phyloP scores from a whole-genome alignment of 139 green algal genomes.

The Chlamydomonas sp. region DNA sequence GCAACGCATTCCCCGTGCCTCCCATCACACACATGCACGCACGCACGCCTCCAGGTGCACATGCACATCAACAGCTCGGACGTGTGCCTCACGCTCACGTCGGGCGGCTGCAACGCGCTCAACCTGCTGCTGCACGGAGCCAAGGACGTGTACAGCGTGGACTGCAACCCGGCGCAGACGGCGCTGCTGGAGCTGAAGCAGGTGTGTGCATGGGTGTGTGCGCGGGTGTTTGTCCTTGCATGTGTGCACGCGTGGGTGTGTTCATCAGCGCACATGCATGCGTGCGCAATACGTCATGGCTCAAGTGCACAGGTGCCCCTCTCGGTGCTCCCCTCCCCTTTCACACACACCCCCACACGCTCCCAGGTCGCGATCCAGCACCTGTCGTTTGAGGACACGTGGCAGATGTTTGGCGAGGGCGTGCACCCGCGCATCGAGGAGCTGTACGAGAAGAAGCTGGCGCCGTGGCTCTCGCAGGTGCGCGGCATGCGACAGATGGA shows the following conservation, averaged over 20 bases:
- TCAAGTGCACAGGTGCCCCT: too few species aligned
- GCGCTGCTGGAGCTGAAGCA: constrained; percentile 93
- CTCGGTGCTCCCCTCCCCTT: too few species aligned
- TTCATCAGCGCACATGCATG: too few species aligned
- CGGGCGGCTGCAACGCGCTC: constrained; percentile 95
- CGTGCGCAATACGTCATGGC: too few species aligned
- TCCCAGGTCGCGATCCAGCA: constrained; percentile 80
- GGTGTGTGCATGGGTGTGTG: too few species aligned
- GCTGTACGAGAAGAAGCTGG: constrained; percentile 80
- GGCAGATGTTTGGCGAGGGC: constrained; percentile 58
- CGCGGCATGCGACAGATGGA: too few species aligned
- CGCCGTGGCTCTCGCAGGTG: constrained; percentile 85
- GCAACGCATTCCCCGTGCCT: too few species aligned
- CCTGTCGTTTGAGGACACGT: constrained; percentile 87
- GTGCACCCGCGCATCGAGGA: constrained; percentile 66
- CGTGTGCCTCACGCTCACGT: constrained; percentile 89
- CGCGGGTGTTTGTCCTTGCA: too few species aligned
- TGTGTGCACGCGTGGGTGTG: too few species aligned
- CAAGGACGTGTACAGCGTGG: constrained; percentile 77
- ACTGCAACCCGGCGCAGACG: constrained; percentile 96
- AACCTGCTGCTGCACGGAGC: constrained; percentile 83
- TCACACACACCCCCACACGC: too few species aligned
- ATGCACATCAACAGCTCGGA: constrained; percentile 83
- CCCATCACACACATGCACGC: too few species aligned
- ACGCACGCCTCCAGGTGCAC: constrained; percentile 34